These are phyloP conservation scores for Sporothrix curviconia DNA, from an alignment of 2,329 filamentous ascomycete species.

Conservation along the genomic window DNA sequence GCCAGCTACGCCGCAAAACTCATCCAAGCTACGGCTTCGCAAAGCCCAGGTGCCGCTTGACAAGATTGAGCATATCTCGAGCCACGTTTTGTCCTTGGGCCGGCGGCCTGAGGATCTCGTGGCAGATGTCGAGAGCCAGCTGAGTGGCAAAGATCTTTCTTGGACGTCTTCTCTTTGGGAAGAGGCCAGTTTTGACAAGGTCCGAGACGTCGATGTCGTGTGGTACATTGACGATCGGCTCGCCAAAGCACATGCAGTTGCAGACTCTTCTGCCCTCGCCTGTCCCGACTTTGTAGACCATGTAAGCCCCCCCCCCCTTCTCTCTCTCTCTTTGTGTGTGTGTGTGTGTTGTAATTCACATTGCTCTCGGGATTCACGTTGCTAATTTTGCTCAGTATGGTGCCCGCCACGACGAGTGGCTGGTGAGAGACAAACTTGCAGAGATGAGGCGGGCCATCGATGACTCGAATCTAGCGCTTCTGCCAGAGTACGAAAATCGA, in stretches of 20 bases:
- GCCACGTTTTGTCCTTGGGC: conserved; percentile 39
- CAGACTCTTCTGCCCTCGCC: conserved; percentile 56
- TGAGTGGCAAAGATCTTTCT: conserved; percentile 61
- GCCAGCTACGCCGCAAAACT: conserved; percentile 58
- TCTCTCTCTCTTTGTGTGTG: neutral
- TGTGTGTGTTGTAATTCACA: neutral
- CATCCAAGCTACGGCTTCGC: conserved; percentile 62
- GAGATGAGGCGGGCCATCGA: conserved; percentile 84
- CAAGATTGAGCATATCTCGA: conserved; percentile 80
- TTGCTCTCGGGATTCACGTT: neutral
- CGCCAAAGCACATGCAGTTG: conserved; percentile 54
- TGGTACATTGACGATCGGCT: conserved; percentile 69
- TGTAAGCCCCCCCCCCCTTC: conserved; percentile 45
- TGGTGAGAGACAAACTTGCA: conserved; percentile 88
- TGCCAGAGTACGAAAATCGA: conserved; percentile 94
- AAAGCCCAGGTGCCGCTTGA: conserved; percentile 62
- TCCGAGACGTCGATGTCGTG: conserved; percentile 76
- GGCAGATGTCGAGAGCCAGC: conserved; percentile 43
- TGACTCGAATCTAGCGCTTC: conserved; percentile 88
- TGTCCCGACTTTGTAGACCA: conserved; percentile 84
- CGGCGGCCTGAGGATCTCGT: neutral
- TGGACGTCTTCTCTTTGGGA: conserved; percentile 75
- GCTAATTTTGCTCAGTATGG: conserved; percentile 59
- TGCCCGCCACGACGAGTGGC: conserved; percentile 95
- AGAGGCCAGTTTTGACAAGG: conserved; percentile 72